Evolutionary conservation across 2,329 filamentous ascomycete species (phyloP).

Genomic region (Fusarium sp.): DNA sequence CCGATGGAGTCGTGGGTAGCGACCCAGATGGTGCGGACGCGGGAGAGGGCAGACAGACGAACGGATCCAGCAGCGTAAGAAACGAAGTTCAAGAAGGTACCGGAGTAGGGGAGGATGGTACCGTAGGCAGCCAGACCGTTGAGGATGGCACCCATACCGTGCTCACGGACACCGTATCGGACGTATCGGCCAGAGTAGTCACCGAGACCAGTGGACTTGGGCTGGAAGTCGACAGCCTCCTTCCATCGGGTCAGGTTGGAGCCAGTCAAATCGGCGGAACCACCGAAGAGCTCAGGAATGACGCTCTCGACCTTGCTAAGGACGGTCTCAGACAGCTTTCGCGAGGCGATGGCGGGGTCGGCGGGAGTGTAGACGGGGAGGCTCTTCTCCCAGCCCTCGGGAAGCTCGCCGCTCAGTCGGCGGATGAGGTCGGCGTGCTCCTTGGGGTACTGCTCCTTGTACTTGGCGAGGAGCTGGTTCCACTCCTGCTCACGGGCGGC

Average conservation of each 20-base stretch:
- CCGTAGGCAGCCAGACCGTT: constrained; percentile 97
- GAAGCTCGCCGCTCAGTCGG: constrained; percentile 84
- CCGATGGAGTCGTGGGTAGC: constrained; percentile 99
- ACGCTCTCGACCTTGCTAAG: constrained; percentile 85
- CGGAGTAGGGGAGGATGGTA: constrained; percentile 90
- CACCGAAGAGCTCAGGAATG: constrained; percentile 92
- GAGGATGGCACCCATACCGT: constrained; percentile 91
- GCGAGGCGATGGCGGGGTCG: constrained; percentile 87
- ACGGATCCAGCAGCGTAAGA: constrained; percentile 96
- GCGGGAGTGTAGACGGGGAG: constrained; percentile 90
- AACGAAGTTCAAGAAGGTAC: constrained; percentile 99
- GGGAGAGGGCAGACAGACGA: constrained; percentile 91
- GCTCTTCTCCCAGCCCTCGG: constrained; percentile 95
- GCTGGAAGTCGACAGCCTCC: constrained; percentile 96
- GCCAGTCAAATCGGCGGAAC: constrained; percentile 96
- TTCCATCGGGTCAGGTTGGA: constrained; percentile 99
- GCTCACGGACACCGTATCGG: constrained; percentile 91
- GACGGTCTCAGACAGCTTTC: constrained; percentile 96
- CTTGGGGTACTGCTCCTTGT: constrained; percentile 79
- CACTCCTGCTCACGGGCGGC: constrained; percentile 93
- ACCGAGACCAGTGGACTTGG: constrained; percentile 84
- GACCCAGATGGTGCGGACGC: constrained; percentile 91
- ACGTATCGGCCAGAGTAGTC: constrained; percentile 93
- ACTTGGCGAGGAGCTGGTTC: constrained; percentile 93
- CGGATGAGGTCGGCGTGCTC: constrained; percentile 85